These are phyloP conservation scores for Sequoiadendron giganteum DNA, from an alignment of 75 land plant genomes.

Conservation along the genomic window DNA sequence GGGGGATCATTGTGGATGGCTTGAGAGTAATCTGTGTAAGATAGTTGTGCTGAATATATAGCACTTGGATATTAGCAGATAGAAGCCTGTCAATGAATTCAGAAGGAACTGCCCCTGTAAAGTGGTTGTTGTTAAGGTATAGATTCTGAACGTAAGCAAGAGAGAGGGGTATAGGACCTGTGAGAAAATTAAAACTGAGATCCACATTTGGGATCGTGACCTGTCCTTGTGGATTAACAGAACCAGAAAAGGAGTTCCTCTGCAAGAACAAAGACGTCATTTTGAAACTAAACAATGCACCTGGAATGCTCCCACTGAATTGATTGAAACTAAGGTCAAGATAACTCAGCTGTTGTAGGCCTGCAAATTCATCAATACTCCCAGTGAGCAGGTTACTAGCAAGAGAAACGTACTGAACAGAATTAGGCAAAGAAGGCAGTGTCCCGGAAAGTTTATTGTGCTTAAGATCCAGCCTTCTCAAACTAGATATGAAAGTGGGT, in stretches of 20 bases:
- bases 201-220: conserved; percentile 58
- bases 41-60: conserved; percentile 85
- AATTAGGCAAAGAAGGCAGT: conserved; percentile 55
- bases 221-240: conserved; percentile 29
- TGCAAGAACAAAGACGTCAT: conserved; percentile 53
- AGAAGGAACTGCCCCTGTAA: conserved; percentile 69
- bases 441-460: conserved; percentile 57
- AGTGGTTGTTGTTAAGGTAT: conserved; percentile 76
- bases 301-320: conserved; percentile 64
- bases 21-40: conserved; percentile 49
- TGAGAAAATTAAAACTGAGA: conserved; percentile 67
- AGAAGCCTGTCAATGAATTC: conserved; percentile 54
- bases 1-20: conserved; percentile 46
- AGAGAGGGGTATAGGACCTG: conserved; percentile 44
- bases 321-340: conserved; percentile 76
- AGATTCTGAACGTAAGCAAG: conserved; percentile 59
- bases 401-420: conserved; percentile 63
- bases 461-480: conserved; percentile 60
- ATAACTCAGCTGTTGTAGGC: conserved; percentile 36
- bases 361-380: conserved; percentile 28
- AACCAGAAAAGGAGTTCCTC: conserved; percentile 57
- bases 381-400: conserved; percentile 63
- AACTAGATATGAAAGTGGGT: conserved; percentile 34
- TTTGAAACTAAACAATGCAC: conserved; percentile 42
- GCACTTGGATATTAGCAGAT: conserved; percentile 42